Percentiles rank a stretch among this genome's conserved stretches.
phyloP scores from a whole-genome alignment of 495 filamentous ascomycete species.

The Hyaloscypha variabilis region DNA sequence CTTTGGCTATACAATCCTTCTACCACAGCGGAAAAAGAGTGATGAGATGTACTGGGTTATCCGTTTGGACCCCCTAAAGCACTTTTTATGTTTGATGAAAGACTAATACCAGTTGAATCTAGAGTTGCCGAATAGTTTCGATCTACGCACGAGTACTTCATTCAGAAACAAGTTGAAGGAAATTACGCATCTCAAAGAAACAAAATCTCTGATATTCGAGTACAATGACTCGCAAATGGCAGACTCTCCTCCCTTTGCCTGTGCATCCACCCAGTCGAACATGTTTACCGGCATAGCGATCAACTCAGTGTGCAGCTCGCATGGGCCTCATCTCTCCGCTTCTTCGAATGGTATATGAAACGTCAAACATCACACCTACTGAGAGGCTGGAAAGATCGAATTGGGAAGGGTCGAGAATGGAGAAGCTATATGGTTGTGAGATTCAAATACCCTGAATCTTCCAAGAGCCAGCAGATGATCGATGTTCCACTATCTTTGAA shows the following conservation, averaged over 20 bases:
- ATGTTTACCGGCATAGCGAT: not conserved
- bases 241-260: not conserved
- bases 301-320: not conserved
- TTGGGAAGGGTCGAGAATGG: slow-evolving; percentile 5
- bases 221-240: not conserved
- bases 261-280: not conserved
- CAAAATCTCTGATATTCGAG: slow-evolving; percentile 1
- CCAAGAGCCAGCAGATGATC: not conserved
- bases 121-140: slow-evolving; percentile 3
- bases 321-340: not conserved
- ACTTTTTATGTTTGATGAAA: not conserved
- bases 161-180: slow-evolving; percentile 1
- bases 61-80: not conserved
- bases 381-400: slow-evolving; percentile 16
- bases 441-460: not conserved
- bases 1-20: not conserved
- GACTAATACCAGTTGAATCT: not conserved
- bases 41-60: not conserved
- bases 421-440: not conserved
- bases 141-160: not conserved
- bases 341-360: slow-evolving; percentile 7
- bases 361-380: slow-evolving; percentile 7
- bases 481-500: not conserved
- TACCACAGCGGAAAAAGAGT: not conserved
- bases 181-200: not conserved